phyloP scores from a whole-genome alignment of 148 eudicot species.

The Dysphania ambrosioides region DNA sequence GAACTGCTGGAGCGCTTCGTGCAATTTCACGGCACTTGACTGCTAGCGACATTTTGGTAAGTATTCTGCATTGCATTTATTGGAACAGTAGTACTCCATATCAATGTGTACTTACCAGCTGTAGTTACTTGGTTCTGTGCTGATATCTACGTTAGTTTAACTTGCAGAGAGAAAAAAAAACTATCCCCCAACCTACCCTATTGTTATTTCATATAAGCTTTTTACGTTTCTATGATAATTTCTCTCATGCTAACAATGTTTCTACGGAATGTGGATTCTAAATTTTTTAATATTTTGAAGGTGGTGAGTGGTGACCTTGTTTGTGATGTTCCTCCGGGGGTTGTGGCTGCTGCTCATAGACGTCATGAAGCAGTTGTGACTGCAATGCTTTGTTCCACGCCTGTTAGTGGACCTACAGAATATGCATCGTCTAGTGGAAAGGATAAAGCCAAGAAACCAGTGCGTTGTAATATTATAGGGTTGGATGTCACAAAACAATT shows the following conservation, averaged over 20 bases:
- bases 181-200: not conserved
- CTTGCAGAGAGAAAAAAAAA: not conserved
- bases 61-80: not conserved
- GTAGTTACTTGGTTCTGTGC: not conserved
- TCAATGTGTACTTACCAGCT: not conserved
- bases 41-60: slow-evolving; percentile 87
- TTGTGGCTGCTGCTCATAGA: slow-evolving; percentile 92
- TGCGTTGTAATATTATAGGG: slow-evolving; percentile 72
- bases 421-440: slow-evolving; percentile 75
- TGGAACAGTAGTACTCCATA: not conserved
- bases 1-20: slow-evolving; percentile 93
- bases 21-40: slow-evolving; percentile 76
- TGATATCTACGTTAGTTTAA: too few relatives aligned
- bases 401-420: slow-evolving; percentile 82
- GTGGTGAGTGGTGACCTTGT: slow-evolving; percentile 98
- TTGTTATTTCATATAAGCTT: not conserved
- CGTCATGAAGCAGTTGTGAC: slow-evolving; percentile 96
- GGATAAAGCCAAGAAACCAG: slow-evolving; percentile 90
- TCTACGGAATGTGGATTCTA: not conserved
- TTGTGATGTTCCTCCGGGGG: slow-evolving; percentile 91
- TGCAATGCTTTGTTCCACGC: slow-evolving; percentile 82
- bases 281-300: slow-evolving; percentile 35
- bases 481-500: slow-evolving; percentile 82
- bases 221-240: not conserved
- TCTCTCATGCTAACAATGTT: not conserved